Evolutionary conservation across 352 stramenopile genomes (phyloP), one percentile per base, ranked within the genome.

Genomic region (Phytophthora rubi): DNA sequence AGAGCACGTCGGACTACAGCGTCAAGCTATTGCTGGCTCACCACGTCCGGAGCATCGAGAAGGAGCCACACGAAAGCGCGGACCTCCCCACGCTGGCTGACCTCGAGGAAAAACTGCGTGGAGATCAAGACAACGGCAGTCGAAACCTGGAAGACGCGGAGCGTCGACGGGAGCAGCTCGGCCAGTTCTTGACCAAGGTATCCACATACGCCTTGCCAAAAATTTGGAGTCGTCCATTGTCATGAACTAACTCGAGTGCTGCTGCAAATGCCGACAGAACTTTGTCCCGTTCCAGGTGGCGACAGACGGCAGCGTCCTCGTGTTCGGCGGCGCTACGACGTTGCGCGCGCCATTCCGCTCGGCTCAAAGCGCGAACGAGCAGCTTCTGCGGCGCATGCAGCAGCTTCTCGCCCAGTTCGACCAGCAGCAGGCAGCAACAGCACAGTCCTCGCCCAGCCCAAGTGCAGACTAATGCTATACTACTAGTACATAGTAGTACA

Each of bases 241-340:
- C 39, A 47, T 6, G 6, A 8, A 47, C 2, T 6, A 47, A 47
- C 39, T 47, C n/a, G 39, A 18, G 4, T 47, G 39, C 39, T 16
- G 37, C 48, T 51, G 44, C 44, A 52, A 28, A 18, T 47, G 39
- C 39, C 39, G 39, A 52, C 47, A 76, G 62, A 67, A 60, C 35
- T 76, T 73, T 23, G 66, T 80, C 35, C 53, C 60, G 33, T 77
- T 66, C 59, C 56, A 80, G 37, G 35, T 54, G 18, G 44, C 26
- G 21, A 48, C 42, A 9, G 65, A 75, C 35, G 64, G 58, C 45
- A 59, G 51, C 26, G 15, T 85, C 30, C 26, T 13, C 16, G 64
- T 91, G 45, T 88, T 91, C 35, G 79, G 79, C 13, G 81, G 83
- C 8, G 80, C 72, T 1, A 81, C 83, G n/a, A 78, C 65, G 15